phyloP scores from a whole-genome alignment of 116 monocot genomes.

The Posidonia oceanica region DNA sequence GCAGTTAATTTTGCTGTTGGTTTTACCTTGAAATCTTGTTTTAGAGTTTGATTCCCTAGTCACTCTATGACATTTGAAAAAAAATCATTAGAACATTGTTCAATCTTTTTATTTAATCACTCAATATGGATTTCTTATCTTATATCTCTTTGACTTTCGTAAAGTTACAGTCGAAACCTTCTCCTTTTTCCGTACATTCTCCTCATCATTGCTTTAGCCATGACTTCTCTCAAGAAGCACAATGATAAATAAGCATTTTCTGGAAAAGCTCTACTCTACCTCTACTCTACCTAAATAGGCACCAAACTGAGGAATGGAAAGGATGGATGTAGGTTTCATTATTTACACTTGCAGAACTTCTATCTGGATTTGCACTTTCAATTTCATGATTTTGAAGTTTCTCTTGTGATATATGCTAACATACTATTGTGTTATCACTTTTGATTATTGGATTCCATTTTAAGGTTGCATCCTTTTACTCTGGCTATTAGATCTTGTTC shows the following conservation, averaged over 20 bases:
- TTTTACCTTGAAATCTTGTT: too few species aligned
- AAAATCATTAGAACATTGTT: neutral
- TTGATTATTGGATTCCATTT: too few species aligned
- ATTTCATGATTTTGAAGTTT: too few species aligned
- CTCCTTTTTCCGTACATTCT: slow-evolving; percentile 92
- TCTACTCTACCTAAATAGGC: slow-evolving; percentile 80
- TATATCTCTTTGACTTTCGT: slow-evolving; percentile 4
- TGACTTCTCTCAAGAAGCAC: slow-evolving; percentile 93
- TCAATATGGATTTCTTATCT: neutral
- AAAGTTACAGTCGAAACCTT: slow-evolving; percentile 90
- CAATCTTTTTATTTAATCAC: neutral
- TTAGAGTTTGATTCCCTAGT: neutral
- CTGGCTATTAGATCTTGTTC: too few species aligned
- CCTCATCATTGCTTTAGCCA: slow-evolving; percentile 70
- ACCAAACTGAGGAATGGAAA: slow-evolving; percentile 99
- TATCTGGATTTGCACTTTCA: neutral
- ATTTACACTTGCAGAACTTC: too few species aligned
- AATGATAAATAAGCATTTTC: slow-evolving; percentile 85
- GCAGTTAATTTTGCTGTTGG: neutral
- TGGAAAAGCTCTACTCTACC: slow-evolving; percentile 81
- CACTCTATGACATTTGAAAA: neutral
- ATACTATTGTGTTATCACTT: too few species aligned
- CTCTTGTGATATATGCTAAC: too few species aligned
- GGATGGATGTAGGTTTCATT: slow-evolving; percentile 94
- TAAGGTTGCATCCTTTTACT: too few species aligned